Percentiles rank a stretch among this genome's conserved stretches.
These are phyloP conservation scores for Pseudozyma thailandica DNA, from an alignment of 1,284 basidiomycete species.

Conservation along the genomic window DNA sequence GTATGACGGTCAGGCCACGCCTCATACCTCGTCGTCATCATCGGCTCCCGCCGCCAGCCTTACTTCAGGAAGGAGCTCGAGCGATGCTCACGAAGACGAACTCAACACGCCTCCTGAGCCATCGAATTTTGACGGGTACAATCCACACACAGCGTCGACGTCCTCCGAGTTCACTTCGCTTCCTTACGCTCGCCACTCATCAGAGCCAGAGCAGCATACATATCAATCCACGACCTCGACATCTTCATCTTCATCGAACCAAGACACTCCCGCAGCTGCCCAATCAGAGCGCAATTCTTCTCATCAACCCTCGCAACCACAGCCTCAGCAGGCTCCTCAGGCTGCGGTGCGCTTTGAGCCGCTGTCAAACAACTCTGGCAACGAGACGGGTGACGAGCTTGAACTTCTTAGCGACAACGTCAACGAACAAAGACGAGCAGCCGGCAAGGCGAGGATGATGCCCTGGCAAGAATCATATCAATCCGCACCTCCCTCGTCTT, in stretches of 20 bases:
- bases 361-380: slow-evolving; percentile 1
- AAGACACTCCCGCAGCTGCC: too few species aligned
- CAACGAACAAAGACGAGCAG: slow-evolving; percentile 12
- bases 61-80: slow-evolving; percentile 26
- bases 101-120: slow-evolving; percentile 38
- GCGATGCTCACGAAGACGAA: slow-evolving; percentile 39
- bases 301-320: too few species aligned
- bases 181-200: too few species aligned
- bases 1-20: not conserved
- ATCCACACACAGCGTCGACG: not conserved
- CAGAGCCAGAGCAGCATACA: too few species aligned
- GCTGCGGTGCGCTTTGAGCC: not conserved
- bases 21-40: slow-evolving; percentile 4
- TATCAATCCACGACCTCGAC: too few species aligned
- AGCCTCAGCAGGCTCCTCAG: not conserved
- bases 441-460: slow-evolving; percentile 31
- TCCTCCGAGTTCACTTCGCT: too few species aligned
- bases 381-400: slow-evolving; percentile 27
- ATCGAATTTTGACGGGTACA: slow-evolving; percentile 12
- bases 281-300: too few species aligned
- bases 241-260: too few species aligned
- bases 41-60: slow-evolving; percentile 24
- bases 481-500: slow-evolving; percentile 6
- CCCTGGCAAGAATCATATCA: slow-evolving; percentile 5
- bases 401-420: slow-evolving; percentile 35